phyloP scores from a whole-genome alignment of 2,329 filamentous ascomycete genomes.

The Botrytis deweyae region DNA sequence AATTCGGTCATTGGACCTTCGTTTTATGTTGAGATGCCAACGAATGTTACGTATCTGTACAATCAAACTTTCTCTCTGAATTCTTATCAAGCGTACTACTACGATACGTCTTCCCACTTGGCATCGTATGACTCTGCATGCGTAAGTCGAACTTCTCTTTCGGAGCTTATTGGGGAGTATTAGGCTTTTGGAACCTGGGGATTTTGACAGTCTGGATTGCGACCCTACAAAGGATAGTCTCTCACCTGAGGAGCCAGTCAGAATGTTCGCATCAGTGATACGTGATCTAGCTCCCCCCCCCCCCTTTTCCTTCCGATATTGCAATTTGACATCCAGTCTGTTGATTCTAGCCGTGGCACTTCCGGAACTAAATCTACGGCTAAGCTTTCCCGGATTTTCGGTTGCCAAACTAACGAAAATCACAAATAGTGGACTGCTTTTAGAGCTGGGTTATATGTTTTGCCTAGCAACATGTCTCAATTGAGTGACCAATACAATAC shows the following conservation, averaged over 20 bases:
- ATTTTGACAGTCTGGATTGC: neutral
- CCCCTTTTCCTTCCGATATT: neutral
- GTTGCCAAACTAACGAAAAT: neutral
- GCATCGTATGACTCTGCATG: slow-evolving; percentile 17
- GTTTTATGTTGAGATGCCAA: slow-evolving; percentile 29
- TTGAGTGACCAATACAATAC: slow-evolving; percentile 8
- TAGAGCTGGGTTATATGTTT: slow-evolving; percentile 23
- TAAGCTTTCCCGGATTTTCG: neutral
- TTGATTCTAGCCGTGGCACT: neutral
- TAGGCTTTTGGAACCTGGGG: neutral
- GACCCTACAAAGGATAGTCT: neutral
- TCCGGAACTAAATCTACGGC: neutral
- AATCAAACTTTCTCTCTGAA: neutral
- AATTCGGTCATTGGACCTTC: slow-evolving; percentile 30
- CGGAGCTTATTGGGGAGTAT: no score
- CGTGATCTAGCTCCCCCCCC: no score
- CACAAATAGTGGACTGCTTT: slow-evolving; percentile 27
- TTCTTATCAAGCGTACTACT: neutral
- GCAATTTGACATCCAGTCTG: neutral
- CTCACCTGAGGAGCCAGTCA: no score
- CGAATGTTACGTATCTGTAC: neutral
- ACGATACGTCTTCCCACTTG: neutral
- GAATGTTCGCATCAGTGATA: no score
- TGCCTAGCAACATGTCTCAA: slow-evolving; percentile 18
- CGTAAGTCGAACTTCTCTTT: neutral